These are phyloP conservation scores for Earliella scabrosa DNA, from an alignment of 1,284 basidiomycete genomes.

Conservation along the genomic window DNA sequence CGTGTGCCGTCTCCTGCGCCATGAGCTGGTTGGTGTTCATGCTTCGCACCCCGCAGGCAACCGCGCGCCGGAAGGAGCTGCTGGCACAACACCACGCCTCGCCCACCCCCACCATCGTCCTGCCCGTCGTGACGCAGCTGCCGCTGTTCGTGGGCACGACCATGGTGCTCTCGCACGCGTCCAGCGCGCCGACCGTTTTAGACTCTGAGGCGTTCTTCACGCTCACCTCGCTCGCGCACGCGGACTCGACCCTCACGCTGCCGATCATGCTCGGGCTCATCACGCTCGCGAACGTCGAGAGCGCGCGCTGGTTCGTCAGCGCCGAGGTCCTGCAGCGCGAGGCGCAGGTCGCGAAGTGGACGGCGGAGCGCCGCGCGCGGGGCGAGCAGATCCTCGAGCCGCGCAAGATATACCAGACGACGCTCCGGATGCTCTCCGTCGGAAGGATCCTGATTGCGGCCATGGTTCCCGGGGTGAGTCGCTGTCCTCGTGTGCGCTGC, in stretches of 20 bases:
- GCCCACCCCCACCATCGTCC: conserved; percentile 60
- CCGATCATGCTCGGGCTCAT: conserved; percentile 76
- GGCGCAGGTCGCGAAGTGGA: conserved; percentile 47
- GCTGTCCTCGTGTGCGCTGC: neutral
- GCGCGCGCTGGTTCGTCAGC: conserved; percentile 69
- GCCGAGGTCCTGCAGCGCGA: conserved; percentile 56
- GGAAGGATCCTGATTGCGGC: conserved; percentile 78
- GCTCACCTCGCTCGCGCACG: conserved; percentile 68
- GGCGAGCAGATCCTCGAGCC: conserved; percentile 51
- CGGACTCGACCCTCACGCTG: conserved; percentile 71
- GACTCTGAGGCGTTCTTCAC: conserved; percentile 78
- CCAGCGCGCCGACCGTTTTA: conserved; percentile 62
- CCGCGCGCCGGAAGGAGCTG: conserved; percentile 59
- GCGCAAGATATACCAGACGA: conserved; percentile 61
- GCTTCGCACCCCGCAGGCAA: conserved; percentile 52
- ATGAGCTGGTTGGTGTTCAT: too few species aligned
- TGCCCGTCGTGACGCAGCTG: conserved; percentile 70
- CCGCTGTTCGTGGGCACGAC: conserved; percentile 75
- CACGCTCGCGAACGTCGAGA: conserved; percentile 80
- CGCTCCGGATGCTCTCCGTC: conserved; percentile 66
- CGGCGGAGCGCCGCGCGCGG: conserved; percentile 41
- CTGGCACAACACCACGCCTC: conserved; percentile 61
- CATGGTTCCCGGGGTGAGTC: conserved; percentile 75
- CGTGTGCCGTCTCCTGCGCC: too few species aligned
- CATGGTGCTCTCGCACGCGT: conserved; percentile 59